Evolutionary conservation across 106 monocot species (phyloP).

Genomic region (Dendrobium catenatum): DNA sequence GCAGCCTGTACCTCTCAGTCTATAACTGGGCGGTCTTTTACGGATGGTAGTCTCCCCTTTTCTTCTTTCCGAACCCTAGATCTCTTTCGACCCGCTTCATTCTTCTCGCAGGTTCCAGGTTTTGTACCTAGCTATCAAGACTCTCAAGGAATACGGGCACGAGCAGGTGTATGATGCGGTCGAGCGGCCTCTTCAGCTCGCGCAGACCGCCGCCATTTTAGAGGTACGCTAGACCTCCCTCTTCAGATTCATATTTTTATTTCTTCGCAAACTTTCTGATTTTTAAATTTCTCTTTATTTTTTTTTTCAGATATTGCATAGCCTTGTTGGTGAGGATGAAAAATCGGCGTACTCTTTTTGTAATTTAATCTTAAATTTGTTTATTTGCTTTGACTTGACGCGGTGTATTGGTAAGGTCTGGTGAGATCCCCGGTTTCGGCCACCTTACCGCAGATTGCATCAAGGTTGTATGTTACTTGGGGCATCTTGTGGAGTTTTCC

Average conservation of each 20-base stretch:
- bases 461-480: conserved; percentile 71
- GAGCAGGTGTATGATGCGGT: conserved; percentile 51
- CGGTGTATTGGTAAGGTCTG: conserved; percentile 28
- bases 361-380: background rate
- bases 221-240: conserved; percentile 25
- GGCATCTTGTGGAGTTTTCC: conserved; percentile 74
- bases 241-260: background rate
- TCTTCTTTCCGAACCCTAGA: conserved; percentile 3
- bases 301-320: conserved; percentile 45
- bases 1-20: conserved; percentile 17
- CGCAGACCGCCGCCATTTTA: conserved; percentile 59
- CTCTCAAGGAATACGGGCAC: conserved; percentile 39
- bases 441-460: conserved; percentile 66
- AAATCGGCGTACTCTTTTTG: background rate
- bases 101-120: conserved; percentile 41
- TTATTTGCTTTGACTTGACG: background rate
- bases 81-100: background rate
- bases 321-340: conserved; percentile 46
- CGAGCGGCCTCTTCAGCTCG: conserved; percentile 59
- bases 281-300: background rate
- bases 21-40: conserved; percentile 24
- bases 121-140: conserved; percentile 44
- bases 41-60: conserved; percentile 10
- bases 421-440: conserved; percentile 79
- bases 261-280: background rate